phyloP scores from a whole-genome alignment of 805 yeast species.

The Kuraishia hungarica region DNA sequence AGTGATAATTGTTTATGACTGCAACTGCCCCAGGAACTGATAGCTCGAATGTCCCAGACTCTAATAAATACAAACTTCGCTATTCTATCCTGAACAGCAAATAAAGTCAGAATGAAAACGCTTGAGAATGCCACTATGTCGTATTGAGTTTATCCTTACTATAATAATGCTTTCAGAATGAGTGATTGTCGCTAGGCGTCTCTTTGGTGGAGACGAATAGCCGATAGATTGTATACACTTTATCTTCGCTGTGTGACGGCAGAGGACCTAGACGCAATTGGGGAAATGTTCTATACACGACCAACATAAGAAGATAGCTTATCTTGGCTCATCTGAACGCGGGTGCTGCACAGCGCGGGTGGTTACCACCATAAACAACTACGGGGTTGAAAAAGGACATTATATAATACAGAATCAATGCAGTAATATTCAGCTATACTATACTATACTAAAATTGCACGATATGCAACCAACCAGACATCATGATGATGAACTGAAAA shows the following conservation, averaged over 20 bases:
- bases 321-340: neutral
- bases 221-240: neutral
- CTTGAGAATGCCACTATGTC: too few relatives aligned
- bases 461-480: neutral
- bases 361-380: too few relatives aligned
- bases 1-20: too few relatives aligned
- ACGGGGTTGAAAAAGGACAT: neutral
- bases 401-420: neutral
- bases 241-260: neutral
- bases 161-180: too few relatives aligned
- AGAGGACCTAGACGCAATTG: neutral
- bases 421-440: neutral
- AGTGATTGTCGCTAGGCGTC: too few relatives aligned
- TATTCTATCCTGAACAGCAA: too few relatives aligned
- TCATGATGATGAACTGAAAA: slow-evolving; percentile 1
- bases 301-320: neutral
- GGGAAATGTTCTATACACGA: neutral
- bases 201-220: neutral
- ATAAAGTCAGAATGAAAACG: too few relatives aligned
- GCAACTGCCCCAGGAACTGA: too few relatives aligned
- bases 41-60: too few relatives aligned
- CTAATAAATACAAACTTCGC: too few relatives aligned
- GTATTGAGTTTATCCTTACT: too few relatives aligned
- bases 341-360: too few relatives aligned
- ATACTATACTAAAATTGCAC: neutral